phyloP scores from a whole-genome alignment of 2,329 filamentous ascomycete genomes.

The Scytalidium lignicola region DNA sequence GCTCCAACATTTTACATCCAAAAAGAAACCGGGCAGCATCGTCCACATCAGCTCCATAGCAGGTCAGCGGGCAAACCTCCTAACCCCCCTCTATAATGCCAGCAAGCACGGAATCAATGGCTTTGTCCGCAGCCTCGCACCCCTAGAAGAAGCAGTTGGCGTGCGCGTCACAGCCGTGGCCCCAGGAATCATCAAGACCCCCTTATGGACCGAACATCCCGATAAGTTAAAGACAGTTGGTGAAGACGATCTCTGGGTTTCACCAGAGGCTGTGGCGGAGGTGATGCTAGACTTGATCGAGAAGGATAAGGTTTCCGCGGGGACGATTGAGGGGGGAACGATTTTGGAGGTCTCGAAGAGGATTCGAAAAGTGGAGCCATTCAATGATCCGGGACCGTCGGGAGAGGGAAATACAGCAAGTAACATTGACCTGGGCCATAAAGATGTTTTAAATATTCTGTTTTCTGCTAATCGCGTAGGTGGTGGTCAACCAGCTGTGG shows the following conservation, averaged over 20 bases:
- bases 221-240: constrained; percentile 10
- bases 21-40: constrained; percentile 11
- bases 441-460: too few relatives aligned
- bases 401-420: too few relatives aligned
- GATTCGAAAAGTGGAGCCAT: constrained; percentile 27
- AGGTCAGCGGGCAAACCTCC: constrained; percentile 32
- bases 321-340: constrained; percentile 31
- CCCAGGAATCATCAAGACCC: constrained; percentile 33
- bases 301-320: constrained; percentile 8
- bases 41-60: constrained; percentile 43
- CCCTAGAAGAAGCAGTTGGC: constrained; percentile 19
- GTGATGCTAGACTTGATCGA: constrained; percentile 36
- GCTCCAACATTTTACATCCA: constrained; percentile 37
- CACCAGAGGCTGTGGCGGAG: constrained; percentile 34
- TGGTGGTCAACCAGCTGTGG: too few relatives aligned
- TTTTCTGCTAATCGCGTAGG: too few relatives aligned
- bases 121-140: constrained; percentile 33
- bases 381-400: constrained; percentile 36
- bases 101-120: constrained; percentile 42
- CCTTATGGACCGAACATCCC: constrained; percentile 11
- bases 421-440: too few relatives aligned
- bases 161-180: constrained; percentile 39
- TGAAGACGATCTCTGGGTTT: constrained; percentile 33
- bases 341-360: constrained; percentile 35
- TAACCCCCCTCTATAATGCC: constrained; percentile 38